phyloP scores from a whole-genome alignment of 2,329 filamentous ascomycete species.

The Paecilomyces sp. region DNA sequence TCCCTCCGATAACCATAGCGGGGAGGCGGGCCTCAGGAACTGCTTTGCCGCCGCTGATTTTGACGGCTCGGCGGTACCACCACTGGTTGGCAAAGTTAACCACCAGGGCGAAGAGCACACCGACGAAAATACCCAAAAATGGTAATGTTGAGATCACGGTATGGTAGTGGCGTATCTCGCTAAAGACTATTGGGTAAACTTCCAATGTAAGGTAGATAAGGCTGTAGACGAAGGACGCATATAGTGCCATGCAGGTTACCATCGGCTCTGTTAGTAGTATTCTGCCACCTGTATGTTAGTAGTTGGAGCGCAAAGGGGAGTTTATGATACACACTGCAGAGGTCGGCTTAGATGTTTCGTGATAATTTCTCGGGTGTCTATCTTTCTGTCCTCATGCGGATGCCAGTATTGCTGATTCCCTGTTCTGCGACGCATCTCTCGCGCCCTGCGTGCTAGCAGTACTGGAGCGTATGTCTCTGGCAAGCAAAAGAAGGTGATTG shows the following conservation, averaged over 20 bases:
- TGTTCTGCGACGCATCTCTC: not conserved
- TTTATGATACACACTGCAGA: not conserved
- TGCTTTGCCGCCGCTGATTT: constrained; percentile 15
- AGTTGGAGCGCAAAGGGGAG: not conserved
- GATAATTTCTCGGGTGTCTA: not conserved
- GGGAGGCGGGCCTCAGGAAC: constrained; percentile 24
- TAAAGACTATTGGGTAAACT: constrained; percentile 38
- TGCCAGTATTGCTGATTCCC: constrained; percentile 2
- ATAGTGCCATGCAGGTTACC: constrained; percentile 29
- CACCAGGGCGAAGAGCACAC: constrained; percentile 29
- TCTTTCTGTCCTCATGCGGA: constrained; percentile 1
- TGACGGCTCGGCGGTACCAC: constrained; percentile 25
- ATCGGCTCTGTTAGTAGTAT: not conserved
- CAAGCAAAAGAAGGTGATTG: not conserved
- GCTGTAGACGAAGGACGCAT: constrained; percentile 37
- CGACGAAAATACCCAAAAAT: constrained; percentile 35
- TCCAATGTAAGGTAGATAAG: constrained; percentile 39
- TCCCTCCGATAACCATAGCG: constrained; percentile 9
- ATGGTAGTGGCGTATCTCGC: constrained; percentile 28
- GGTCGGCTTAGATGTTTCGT: not conserved
- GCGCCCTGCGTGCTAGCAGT: not conserved
- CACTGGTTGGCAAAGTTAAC: constrained; percentile 34
- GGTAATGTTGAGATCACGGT: constrained; percentile 31
- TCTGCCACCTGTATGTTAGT: not conserved
- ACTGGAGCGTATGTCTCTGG: not conserved